phyloP scores from a whole-genome alignment of 2,329 filamentous ascomycete genomes.

The Xylariaceae sp. region DNA sequence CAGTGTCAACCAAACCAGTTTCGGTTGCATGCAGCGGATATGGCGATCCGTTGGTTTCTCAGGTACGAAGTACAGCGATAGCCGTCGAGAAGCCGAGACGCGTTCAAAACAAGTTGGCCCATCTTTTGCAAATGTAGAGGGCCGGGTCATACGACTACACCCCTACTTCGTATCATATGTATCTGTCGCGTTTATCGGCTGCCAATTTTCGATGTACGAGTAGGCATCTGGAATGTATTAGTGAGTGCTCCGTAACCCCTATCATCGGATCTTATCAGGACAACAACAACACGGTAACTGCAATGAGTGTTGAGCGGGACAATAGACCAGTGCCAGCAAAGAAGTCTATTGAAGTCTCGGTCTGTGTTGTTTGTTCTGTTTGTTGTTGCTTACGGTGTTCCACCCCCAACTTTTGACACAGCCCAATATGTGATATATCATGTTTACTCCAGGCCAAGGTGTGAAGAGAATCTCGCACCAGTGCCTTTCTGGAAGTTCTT shows the following conservation, averaged over 20 bases:
- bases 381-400: background rate
- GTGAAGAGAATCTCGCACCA: background rate
- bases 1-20: background rate
- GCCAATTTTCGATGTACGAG: background rate
- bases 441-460: background rate
- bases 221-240: background rate
- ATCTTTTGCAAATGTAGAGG: background rate
- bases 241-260: background rate
- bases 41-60: background rate
- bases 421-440: background rate
- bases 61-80: background rate
- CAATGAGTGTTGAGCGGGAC: too few relatives aligned
- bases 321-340: too few relatives aligned
- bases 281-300: background rate
- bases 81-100: background rate
- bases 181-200: background rate
- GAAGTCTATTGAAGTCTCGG: background rate
- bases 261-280: background rate
- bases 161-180: background rate
- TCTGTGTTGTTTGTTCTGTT: background rate
- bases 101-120: background rate
- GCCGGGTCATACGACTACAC: background rate
- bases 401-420: background rate
- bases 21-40: conserved; percentile 4
- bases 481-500: background rate